Evolutionary conservation across 208 protist genomes (phyloP).

Genomic region (Leishmania aethiopica): DNA sequence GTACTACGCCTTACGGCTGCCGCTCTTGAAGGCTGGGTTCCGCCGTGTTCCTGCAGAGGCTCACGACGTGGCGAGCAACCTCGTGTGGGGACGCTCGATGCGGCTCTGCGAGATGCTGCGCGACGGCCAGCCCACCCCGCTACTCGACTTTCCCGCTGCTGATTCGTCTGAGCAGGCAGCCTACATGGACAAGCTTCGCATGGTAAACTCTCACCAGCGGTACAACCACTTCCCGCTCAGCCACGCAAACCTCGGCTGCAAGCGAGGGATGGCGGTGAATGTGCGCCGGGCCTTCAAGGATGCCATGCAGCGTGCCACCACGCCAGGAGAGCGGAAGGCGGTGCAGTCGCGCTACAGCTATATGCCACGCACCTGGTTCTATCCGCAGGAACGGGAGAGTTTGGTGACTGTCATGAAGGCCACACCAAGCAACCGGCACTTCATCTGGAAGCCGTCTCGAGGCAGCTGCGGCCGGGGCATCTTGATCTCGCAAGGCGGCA

Average conservation of each 20-base stretch:
- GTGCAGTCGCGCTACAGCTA: slow-evolving; percentile 50
- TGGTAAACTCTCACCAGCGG: slow-evolving; percentile 42
- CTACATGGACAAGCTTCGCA: slow-evolving; percentile 15
- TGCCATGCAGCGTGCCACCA: slow-evolving; percentile 4
- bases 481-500: slow-evolving; percentile 61
- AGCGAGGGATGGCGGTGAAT: slow-evolving; percentile 76
- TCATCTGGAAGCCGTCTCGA: slow-evolving; percentile 91
- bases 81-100: slow-evolving; percentile 82
- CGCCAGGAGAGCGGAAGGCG: slow-evolving; percentile 5
- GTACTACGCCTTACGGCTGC: slow-evolving; percentile 96
- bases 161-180: slow-evolving; percentile 18
- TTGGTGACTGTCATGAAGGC: slow-evolving; percentile 50
- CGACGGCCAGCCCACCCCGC: background rate
- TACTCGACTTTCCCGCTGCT: slow-evolving; percentile 2
- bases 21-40: slow-evolving; percentile 87
- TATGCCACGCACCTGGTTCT: slow-evolving; percentile 82
- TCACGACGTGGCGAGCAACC: slow-evolving; percentile 49
- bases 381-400: slow-evolving; percentile 65
- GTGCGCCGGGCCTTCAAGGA: slow-evolving; percentile 32
- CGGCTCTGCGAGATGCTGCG: slow-evolving; percentile 34
- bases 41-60: slow-evolving; percentile 42
- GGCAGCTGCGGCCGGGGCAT: slow-evolving; percentile 93
- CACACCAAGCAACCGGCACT: slow-evolving; percentile 35
- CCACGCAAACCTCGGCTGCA: slow-evolving; percentile 83
- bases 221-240: slow-evolving; percentile 92